Evolutionary conservation across 257 asterid genomes (phyloP), one percentile per base, ranked within the genome.

Genomic region (Craterostigma plantagineum): DNA sequence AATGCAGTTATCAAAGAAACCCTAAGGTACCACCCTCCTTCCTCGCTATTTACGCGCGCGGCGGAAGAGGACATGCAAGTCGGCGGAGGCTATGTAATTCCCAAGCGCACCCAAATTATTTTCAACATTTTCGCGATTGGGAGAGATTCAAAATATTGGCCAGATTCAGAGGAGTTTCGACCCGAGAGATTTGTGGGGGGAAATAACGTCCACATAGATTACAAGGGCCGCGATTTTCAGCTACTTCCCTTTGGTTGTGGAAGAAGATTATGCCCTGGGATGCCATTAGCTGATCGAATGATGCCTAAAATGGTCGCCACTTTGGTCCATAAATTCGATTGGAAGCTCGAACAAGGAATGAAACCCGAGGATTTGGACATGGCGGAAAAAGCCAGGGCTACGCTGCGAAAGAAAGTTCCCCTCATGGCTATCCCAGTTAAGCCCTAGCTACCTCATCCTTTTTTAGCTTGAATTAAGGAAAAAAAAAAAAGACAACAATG

Each of bases 221-320:
- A 36, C 40, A 36, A 36, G 14, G 40, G 40, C 3, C 40, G 8
- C 11, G 40, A 36, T 12, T 14, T 40, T 16, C 4, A 40, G 14
- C 15, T 40, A 3, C 45, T 40, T 40, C 45, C 45, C 3, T 40
- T 40, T n/a, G 45, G 45, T 14, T 40, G 4, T 6, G 45, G 45
- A 11, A 40, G 45, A 13, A 40, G 45, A 14, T 11, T 40, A 4
- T 40, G 45, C 45, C 45, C 45, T 2, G 45, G 45, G 12, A 40
- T 40, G 45, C 45, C 45, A 9, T 40, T 40, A 16, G 45, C 45
- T 11, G 15, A 11, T 4, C 13, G 45, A 40, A 40, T 40, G 45
- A 8, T 40, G 45, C 45, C 45, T 4, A n/a, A 11, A 2, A 40
- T 13, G 13, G 45, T 40, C 12, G 45, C 45, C 16, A 40, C 16